phyloP scores from a whole-genome alignment of 169 alveolate species.

The Pseudocohnilembus persalinus region DNA sequence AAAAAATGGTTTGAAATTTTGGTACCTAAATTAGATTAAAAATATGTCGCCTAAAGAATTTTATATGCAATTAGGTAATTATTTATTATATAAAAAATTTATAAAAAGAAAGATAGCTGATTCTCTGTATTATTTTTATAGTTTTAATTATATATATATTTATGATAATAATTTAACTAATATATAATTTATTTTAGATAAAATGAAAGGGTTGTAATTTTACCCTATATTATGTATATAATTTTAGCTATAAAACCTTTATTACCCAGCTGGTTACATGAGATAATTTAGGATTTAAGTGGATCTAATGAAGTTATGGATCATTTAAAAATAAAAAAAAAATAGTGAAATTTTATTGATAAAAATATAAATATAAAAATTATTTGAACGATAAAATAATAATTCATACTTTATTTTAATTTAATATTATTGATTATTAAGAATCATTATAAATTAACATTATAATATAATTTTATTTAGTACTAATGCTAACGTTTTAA shows the following conservation, averaged over 20 bases:
- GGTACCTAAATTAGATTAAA: slow-evolving; percentile 58
- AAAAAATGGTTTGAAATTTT: slow-evolving; percentile 29
- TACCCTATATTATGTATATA: slow-evolving; percentile 47
- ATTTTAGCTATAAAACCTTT: slow-evolving; percentile 41
- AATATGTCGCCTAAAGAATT: slow-evolving; percentile 60
- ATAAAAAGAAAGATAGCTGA: too few relatives aligned
- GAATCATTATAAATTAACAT: too few relatives aligned
- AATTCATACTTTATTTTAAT: too few relatives aligned
- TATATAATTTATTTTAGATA: background rate
- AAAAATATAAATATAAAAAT: too few relatives aligned
- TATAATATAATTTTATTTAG: too few relatives aligned
- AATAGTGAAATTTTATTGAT: background rate
- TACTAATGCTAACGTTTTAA: too few relatives aligned
- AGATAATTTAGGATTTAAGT: slow-evolving; percentile 23
- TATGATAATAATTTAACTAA: too few relatives aligned
- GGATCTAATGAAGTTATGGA: slow-evolving; percentile 50
- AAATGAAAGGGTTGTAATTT: slow-evolving; percentile 52
- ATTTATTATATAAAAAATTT: too few relatives aligned
- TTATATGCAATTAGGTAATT: slow-evolving; percentile 50
- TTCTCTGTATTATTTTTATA: too few relatives aligned
- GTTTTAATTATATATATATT: too few relatives aligned
- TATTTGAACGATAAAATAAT: too few relatives aligned
- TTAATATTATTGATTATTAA: too few relatives aligned
- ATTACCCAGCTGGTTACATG: slow-evolving; percentile 46
- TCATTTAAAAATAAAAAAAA: slow-evolving; percentile 41